Evolutionary conservation across 1,284 basidiomycete species (phyloP), one percentile per base, ranked within the genome.

Genomic region (Sphagnurus paluster): DNA sequence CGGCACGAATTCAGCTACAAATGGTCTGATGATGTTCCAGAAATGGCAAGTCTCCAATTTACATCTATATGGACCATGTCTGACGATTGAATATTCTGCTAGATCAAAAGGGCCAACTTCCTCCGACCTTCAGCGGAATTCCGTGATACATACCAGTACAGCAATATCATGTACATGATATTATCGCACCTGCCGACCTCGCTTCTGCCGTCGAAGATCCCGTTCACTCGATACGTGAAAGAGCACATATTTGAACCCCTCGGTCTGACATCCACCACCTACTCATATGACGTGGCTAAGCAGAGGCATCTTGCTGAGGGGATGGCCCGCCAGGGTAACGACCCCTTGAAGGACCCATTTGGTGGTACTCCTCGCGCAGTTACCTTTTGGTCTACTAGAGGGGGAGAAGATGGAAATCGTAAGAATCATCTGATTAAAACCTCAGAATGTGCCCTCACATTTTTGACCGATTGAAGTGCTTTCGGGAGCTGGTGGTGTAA

Each of bases 121-220:
- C 53, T 64, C 13, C 56, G 57, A 9, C 61, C 59, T 4, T 60
- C 64, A 1, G 48, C 58, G 13, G 63, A 63, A 34, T 55, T 67
- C 24, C 59, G 67, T 3, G 60, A 68, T 19, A 46, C 51, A 10
- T 65, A 43, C n/a, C 55, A 61, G 16, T 69, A 69, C 49, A 64
- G 59, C 44, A 67, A 66, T 34, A 53, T 56, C 34, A 64, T 67
- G 52, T 66, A 59, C 52, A 55, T 51, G 28, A 42, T 55, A 6
- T 56, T 50, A 38, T 63, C 46, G 16, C 59, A 44, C 49, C 59
- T 58, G 7, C 30, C 28, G 3, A 30, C 30, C 14, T n/a, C 1
- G 35, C 10, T 23, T 20, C 43, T 3, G 29, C 34, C 16, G 11
- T 60, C 21, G 2, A 33, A 33, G 30, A 33, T 33, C 1, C 46